These are phyloP conservation scores for Daldinia sp. DNA, from an alignment of 2,329 filamentous ascomycete species.

Conservation along the genomic window DNA sequence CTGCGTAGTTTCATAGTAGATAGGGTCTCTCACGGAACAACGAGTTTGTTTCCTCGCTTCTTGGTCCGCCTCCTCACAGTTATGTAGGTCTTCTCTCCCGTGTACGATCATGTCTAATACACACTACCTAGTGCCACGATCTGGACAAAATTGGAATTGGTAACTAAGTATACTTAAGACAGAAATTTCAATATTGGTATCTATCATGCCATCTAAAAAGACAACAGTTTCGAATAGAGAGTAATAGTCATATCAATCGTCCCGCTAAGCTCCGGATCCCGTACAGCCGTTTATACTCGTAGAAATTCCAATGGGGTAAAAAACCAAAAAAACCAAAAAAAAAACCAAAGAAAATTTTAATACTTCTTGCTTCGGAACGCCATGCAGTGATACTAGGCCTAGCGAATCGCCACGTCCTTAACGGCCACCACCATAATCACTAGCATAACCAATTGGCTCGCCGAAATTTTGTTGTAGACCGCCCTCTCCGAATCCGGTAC, in stretches of 20 bases:
- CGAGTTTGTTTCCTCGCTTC: too few relatives aligned
- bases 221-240: conserved; percentile 21
- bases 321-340: too few relatives aligned
- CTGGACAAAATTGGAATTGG: neutral
- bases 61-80: too few relatives aligned
- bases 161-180: conserved; percentile 11
- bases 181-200: conserved; percentile 45
- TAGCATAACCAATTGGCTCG: conserved; percentile 60
- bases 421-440: conserved; percentile 60
- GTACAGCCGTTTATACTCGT: conserved; percentile 18
- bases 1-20: too few relatives aligned
- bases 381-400: neutral
- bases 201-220: conserved; percentile 44
- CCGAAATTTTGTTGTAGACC: conserved; percentile 64
- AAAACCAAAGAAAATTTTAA: too few relatives aligned
- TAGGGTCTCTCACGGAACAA: too few relatives aligned
- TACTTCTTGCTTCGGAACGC: conserved; percentile 1
- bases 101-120: neutral
- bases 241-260: conserved; percentile 16
- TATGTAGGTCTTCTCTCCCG: neutral
- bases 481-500: conserved; percentile 66
- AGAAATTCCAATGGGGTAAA: conserved; percentile 9
- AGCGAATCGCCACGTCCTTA: conserved; percentile 27
- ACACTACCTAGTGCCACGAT: neutral
- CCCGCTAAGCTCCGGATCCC: conserved; percentile 17